Conservation (phyloP, 768 basidiomycete species). For the Rhodotorula diobovata region DNA sequence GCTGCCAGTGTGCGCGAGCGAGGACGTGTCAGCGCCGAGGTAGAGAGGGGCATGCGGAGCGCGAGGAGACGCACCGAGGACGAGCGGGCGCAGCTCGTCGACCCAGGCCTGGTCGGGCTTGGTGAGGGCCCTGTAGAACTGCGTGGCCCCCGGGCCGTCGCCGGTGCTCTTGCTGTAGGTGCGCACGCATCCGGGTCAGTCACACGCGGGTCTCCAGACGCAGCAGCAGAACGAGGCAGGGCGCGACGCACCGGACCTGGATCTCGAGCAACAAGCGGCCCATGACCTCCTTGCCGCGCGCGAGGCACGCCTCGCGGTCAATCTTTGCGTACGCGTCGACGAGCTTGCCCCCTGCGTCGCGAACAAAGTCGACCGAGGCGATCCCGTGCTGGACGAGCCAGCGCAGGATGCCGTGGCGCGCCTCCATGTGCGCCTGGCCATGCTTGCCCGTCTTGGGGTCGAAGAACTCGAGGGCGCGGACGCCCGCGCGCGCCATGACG, state of each 20-base stretch:
- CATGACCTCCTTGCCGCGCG: constrained; percentile 61
- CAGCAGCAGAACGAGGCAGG: neutral
- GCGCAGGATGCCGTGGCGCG: constrained; percentile 75
- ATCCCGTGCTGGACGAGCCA: constrained; percentile 67
- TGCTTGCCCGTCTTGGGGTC: constrained; percentile 76
- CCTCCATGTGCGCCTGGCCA: constrained; percentile 75
- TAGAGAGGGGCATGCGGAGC: constrained; percentile 44
- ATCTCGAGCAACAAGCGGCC: constrained; percentile 73
- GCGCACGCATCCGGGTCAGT: too few relatives aligned
- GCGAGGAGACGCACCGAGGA: constrained; percentile 49
- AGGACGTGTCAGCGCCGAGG: constrained; percentile 69
- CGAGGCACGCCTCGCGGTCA: constrained; percentile 64
- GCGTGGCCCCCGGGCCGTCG: constrained; percentile 33
- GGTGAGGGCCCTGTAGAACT: constrained; percentile 74
- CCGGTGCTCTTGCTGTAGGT: constrained; percentile 63
- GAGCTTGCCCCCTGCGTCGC: constrained; percentile 57
- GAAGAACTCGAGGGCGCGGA: constrained; percentile 63
- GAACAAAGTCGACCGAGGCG: constrained; percentile 65
- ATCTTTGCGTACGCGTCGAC: constrained; percentile 69
- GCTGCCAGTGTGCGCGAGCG: constrained; percentile 52
- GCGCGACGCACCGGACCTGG: constrained; percentile 56
- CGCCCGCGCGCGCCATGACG: constrained; percentile 73
- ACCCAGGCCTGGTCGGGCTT: constrained; percentile 68
- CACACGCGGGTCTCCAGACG: too few relatives aligned
- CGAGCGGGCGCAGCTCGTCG: constrained; percentile 68